Conservation (phyloP, 2,329 filamentous ascomycete species). For the Sordariomycetes sp. region DNA sequence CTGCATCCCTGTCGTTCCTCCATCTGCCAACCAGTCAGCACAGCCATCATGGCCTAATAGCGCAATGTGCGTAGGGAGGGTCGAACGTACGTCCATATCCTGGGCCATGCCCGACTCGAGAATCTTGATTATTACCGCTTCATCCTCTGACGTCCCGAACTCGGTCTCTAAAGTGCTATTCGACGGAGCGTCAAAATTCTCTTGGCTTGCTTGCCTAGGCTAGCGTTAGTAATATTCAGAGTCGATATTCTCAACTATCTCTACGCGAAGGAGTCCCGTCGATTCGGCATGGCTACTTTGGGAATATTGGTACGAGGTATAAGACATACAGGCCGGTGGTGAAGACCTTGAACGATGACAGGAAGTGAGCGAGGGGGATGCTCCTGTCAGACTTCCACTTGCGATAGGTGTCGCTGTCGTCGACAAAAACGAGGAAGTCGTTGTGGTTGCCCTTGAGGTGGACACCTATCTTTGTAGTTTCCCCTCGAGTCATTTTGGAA, state of each 20-base stretch:
- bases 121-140: constrained; percentile 74
- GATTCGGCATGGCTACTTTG: background rate
- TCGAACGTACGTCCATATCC: constrained; percentile 36
- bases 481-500: constrained; percentile 64
- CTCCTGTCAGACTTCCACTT: constrained; percentile 77
- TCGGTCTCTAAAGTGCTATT: constrained; percentile 69
- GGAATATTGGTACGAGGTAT: background rate
- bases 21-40: too few relatives aligned
- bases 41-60: too few relatives aligned
- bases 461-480: constrained; percentile 62
- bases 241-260: too few relatives aligned
- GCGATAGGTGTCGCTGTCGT: constrained; percentile 52
- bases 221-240: background rate
- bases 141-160: constrained; percentile 72
- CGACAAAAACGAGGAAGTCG: constrained; percentile 50
- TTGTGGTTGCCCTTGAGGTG: constrained; percentile 67
- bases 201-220: constrained; percentile 76
- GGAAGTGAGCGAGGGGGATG: constrained; percentile 71
- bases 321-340: constrained; percentile 72
- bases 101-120: constrained; percentile 65
- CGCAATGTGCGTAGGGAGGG: too few relatives aligned
- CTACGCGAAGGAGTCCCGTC: too few relatives aligned
- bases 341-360: constrained; percentile 84
- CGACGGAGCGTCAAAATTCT: constrained; percentile 65
- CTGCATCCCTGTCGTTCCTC: too few relatives aligned